These are phyloP conservation scores for Fomitopsis betulina DNA, from an alignment of 1,284 basidiomycete species.

Conservation along the genomic window DNA sequence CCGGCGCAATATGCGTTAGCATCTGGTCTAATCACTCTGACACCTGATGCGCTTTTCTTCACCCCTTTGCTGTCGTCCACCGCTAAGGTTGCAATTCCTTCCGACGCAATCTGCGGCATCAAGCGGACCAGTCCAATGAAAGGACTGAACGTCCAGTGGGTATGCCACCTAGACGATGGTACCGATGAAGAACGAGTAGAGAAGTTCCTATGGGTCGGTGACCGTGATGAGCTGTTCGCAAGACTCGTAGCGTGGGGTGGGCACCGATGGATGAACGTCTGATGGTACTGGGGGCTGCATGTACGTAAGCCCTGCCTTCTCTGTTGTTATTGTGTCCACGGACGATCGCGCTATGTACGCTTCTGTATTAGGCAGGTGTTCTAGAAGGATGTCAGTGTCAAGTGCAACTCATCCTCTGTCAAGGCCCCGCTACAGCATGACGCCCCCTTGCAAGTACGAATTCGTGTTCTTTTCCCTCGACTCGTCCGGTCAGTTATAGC, in stretches of 20 bases:
- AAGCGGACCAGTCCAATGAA: slow-evolving; percentile 53
- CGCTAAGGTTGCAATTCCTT: slow-evolving; percentile 42
- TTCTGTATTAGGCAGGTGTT: slow-evolving; percentile 7
- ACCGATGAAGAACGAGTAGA: slow-evolving; percentile 38
- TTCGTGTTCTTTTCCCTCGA: neutral
- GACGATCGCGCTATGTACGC: slow-evolving; percentile 1
- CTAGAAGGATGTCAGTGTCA: neutral
- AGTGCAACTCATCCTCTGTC: neutral
- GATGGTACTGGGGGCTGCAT: slow-evolving; percentile 4
- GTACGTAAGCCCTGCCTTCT: neutral
- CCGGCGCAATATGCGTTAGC: slow-evolving; percentile 51
- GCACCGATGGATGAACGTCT: slow-evolving; percentile 31
- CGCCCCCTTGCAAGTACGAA: neutral
- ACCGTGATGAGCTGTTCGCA: slow-evolving; percentile 63
- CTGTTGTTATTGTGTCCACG: neutral
- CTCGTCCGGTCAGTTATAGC: neutral
- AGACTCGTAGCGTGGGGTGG: slow-evolving; percentile 51
- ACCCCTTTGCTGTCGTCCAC: slow-evolving; percentile 45
- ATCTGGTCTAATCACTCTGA: slow-evolving; percentile 58
- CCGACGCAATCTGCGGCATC: slow-evolving; percentile 45
- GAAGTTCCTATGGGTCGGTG: slow-evolving; percentile 55
- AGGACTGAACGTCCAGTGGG: slow-evolving; percentile 48
- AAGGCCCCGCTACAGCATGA: neutral
- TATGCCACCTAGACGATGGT: slow-evolving; percentile 23
- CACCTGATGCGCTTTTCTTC: slow-evolving; percentile 44